Percentiles rank a stretch among this genome's conserved stretches.
Conservation (phyloP, 257 asterid species). For the Ajuga chamaepitys region DNA sequence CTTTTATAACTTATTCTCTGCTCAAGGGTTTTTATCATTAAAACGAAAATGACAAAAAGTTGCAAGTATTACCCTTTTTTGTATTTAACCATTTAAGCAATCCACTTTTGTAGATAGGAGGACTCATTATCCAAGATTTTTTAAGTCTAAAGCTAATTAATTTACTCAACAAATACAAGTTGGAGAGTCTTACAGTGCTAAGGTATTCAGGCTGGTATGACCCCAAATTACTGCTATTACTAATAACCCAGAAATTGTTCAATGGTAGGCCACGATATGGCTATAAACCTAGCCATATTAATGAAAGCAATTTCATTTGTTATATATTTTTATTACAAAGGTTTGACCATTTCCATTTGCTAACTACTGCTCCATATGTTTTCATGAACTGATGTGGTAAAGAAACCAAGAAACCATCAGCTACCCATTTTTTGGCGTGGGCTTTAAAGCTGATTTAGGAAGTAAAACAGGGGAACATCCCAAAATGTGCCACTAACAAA, state of each 20-base stretch:
- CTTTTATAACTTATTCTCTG: background rate
- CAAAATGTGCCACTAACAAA: background rate
- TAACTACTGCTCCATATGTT: background rate
- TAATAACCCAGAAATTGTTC: background rate
- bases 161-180: background rate
- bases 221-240: background rate
- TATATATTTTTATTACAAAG: background rate
- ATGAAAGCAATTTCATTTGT: background rate
- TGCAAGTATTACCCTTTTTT: background rate
- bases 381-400: background rate
- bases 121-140: background rate
- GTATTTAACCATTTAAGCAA: background rate
- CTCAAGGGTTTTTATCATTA: background rate
- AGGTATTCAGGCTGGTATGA: background rate
- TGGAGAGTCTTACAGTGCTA: background rate
- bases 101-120: background rate
- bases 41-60: background rate
- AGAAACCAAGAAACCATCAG: background rate
- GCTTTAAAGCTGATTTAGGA: background rate
- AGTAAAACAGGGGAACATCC: conserved; percentile 3
- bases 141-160: background rate
- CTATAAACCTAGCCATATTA: background rate
- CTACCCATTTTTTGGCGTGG: background rate
- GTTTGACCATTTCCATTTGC: background rate
- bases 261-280: background rate